Base-by-base conservation (phyloP, 192 early-diverging fungal genomes). In the Coemansia sp. region DNA sequence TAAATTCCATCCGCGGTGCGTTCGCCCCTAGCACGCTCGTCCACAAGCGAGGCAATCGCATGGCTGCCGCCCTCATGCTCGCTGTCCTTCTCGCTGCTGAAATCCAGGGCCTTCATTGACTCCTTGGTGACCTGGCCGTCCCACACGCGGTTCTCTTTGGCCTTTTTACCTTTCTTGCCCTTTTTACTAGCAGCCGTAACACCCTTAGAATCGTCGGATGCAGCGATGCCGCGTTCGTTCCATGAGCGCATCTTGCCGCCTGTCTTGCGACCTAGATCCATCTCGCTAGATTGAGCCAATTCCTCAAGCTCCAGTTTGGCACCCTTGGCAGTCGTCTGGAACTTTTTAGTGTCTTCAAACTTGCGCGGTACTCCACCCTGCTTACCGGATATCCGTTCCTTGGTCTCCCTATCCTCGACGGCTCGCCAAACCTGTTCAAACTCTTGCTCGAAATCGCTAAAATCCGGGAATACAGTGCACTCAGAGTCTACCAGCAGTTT, bases 271-370 rank as follows among this genome's bases (percentile, higher is more conserved):
- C 64, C 46, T 12, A 55, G 20, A 10, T 57, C 62, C 61, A 66
- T 69, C 52, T 72, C 76, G 29, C 67, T 62, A n/a, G 84, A 70
- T 61, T 78, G 70, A 12, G 76, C 79, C 66, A 81, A 70, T 65
- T 78, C 79, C 22, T 81, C 79, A 9, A 85, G 67, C 65, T 85
- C 79, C 27, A 71, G 65, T 76, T 86, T 83, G 20, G 86, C 84
- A 33, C 87, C 91, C 47, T 87, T 80, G 4, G 87, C 76, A 0
- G 91, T 91, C 31, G 72, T 73, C 70, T 91, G 77, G 70, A 88
- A 95, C 78, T 89, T 92, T 40, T 86, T 89, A 3, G 94, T 94
- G 5, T 94, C 81, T 60, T 94, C 90, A 75, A 95, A 95, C 76
- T 86, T 89, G 64, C 94, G 85, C 31, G 94, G 94, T 43, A 85